phyloP scores from a whole-genome alignment of 306 rosid species.

The Medicago ruthenica region DNA sequence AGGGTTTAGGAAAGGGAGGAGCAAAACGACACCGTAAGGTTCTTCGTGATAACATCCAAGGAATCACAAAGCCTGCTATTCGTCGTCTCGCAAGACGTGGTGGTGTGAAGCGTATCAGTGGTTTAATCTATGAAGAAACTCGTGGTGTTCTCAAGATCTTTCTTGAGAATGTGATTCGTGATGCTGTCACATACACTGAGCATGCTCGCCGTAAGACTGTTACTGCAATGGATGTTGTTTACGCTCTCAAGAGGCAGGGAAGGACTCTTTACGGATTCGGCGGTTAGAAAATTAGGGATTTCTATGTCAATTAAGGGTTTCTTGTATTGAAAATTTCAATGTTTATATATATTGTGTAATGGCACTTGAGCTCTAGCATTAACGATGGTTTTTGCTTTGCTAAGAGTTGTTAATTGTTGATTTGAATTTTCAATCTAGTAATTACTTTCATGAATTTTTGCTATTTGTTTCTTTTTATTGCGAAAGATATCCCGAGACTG shows the following conservation, averaged over 20 bases:
- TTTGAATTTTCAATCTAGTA: not conserved
- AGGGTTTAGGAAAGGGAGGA: constrained; percentile 72
- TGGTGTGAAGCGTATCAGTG: constrained; percentile 66
- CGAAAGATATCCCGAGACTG: too few relatives aligned
- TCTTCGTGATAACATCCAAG: constrained; percentile 67
- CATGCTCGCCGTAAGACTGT: constrained; percentile 70
- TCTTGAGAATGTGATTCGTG: constrained; percentile 63
- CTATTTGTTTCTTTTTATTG: too few relatives aligned
- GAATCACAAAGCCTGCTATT: constrained; percentile 65
- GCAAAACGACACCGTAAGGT: constrained; percentile 73
- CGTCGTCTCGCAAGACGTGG: constrained; percentile 68
- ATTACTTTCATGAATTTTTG: not conserved
- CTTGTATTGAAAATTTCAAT: not conserved
- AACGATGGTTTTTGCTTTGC: not conserved
- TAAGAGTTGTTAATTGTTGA: not conserved
- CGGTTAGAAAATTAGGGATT: constrained; percentile 41
- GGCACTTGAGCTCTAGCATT: not conserved
- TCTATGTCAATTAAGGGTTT: constrained; percentile 1
- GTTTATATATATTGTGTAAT: constrained; percentile 27
- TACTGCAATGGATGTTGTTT: constrained; percentile 70
- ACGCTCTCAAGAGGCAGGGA: constrained; percentile 68
- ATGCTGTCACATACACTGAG: constrained; percentile 66
- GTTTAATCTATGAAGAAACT: constrained; percentile 62
- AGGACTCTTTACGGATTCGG: constrained; percentile 68
- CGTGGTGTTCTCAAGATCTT: constrained; percentile 68